Evolutionary conservation across 2,329 filamentous ascomycete species (phyloP).

Genomic region (Fusarium zealandicum): DNA sequence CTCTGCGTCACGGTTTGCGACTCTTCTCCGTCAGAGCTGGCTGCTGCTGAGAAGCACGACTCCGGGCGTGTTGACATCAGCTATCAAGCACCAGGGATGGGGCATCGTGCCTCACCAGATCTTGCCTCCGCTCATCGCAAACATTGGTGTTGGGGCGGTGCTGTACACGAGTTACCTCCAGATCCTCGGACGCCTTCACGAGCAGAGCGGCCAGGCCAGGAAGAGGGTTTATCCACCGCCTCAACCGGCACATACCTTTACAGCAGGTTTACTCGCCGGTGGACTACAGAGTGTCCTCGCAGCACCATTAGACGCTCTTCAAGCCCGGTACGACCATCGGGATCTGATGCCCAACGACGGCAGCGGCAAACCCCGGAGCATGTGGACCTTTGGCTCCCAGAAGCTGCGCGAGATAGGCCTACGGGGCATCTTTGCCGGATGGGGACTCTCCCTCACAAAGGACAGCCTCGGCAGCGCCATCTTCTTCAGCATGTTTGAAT

Average conservation of each 20-base stretch:
- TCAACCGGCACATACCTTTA: conserved; percentile 67
- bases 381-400: conserved; percentile 75
- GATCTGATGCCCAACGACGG: conserved; percentile 54
- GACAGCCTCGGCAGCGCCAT: conserved; percentile 73
- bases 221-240: conserved; percentile 77
- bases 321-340: conserved; percentile 72
- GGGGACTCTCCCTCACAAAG: conserved; percentile 71
- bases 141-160: conserved; percentile 75
- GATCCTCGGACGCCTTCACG: conserved; percentile 70
- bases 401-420: conserved; percentile 73
- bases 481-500: conserved; percentile 80
- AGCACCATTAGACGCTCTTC: conserved; percentile 77
- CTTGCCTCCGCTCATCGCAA: conserved; percentile 77
- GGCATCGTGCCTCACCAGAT: conserved; percentile 77
- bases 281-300: conserved; percentile 74
- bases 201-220: conserved; percentile 62
- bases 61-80: conserved; percentile 72
- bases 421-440: conserved; percentile 77
- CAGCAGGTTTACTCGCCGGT: conserved; percentile 74
- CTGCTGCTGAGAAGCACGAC: conserved; percentile 68
- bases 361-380: conserved; percentile 60
- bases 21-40: conserved; percentile 52
- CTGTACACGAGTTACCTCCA: conserved; percentile 80
- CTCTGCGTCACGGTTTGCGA: conserved; percentile 44
- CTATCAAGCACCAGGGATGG: conserved; percentile 75